Base-by-base conservation (phyloP, 2,329 filamentous ascomycete genomes). In the Rosellinia necatrix region DNA sequence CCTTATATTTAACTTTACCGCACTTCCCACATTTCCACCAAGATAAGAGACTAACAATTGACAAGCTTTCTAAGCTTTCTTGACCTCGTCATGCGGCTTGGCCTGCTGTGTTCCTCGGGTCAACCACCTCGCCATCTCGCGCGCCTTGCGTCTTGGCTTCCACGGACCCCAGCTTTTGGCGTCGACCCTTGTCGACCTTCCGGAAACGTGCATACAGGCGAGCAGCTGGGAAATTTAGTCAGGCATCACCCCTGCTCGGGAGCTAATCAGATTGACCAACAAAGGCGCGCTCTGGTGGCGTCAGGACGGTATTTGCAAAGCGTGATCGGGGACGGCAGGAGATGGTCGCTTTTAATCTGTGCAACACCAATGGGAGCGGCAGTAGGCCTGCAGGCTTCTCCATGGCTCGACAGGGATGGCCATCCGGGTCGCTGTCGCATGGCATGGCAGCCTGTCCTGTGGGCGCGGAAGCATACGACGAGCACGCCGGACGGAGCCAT, bases 31-130 rank as follows among this genome's bases (percentile, higher is more conserved):
- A 21, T 21, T 40, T 12, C 19, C 21, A 50, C n/a, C n/a, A 38
- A 24, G 34, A 50, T 41, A 44, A 46, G 40, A 41, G 30, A 17
- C 38, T 55, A 56, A 42, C 29, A 49, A 40, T 49, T 49, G 49
- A 57, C 44, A 53, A 57, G 54, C 54, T 57, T 43, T 53, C 17
- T 25, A 53, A 57, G 54, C 54, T 57, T 43, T 53, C 17, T 25
- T 37, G 37, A 15, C 21, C 49, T 30, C 42, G 41, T n/a, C 35
- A 43, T 25, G 34, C 35, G 47, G 15, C 53, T 56, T 51, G 53
- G 53, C 47, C 46, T 46, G 22, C 5, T 25, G 40, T 44, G 22
- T 37, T 35, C n/a, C 17, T 46, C 46, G 24, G 8, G 3, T 34
- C 27, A 29, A 24, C 25, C 30, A 12, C 41, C 42, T 25, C 17